A percentile compares a stretch with the other conserved stretches of the same genome.
phyloP scores from a whole-genome alignment of 345 rosid genomes.

The Rubroshorea leprosula region DNA sequence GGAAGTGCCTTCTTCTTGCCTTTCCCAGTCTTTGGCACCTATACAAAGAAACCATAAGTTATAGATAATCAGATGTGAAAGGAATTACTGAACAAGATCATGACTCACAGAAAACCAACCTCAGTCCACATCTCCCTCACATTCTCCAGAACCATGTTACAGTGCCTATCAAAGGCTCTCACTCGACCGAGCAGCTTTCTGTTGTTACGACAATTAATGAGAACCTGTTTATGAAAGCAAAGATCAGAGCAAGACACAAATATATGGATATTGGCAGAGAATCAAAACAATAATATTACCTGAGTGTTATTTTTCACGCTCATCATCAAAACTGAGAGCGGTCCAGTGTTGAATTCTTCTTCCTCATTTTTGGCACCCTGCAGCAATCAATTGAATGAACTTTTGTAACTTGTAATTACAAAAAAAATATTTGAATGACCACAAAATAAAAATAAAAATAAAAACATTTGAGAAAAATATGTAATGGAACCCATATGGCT shows the following conservation, averaged over 20 bases:
- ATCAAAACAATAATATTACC: slow-evolving; percentile 28
- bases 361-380: slow-evolving; percentile 70
- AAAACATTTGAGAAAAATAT: too few relatives aligned
- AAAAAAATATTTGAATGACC: too few relatives aligned
- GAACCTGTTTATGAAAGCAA: slow-evolving; percentile 38
- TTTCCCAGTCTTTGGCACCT: slow-evolving; percentile 95
- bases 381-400: slow-evolving; percentile 1
- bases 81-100: not conserved
- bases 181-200: slow-evolving; percentile 90
- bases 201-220: slow-evolving; percentile 87
- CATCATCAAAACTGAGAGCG: slow-evolving; percentile 96
- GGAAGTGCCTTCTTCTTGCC: slow-evolving; percentile 98
- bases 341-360: slow-evolving; percentile 95
- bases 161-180: slow-evolving; percentile 92
- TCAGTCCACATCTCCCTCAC: slow-evolving; percentile 99
- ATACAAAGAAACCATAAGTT: not conserved
- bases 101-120: slow-evolving; percentile 36
- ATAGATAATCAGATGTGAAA: not conserved
- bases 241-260: not conserved
- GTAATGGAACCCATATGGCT: too few relatives aligned
- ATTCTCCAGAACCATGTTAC: slow-evolving; percentile 99
- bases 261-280: not conserved
- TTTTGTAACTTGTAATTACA: not conserved
- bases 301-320: slow-evolving; percentile 95
- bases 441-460: too few relatives aligned